Base-by-base conservation (phyloP, 78 protist species). In the Cavenderia fasciculata region DNA sequence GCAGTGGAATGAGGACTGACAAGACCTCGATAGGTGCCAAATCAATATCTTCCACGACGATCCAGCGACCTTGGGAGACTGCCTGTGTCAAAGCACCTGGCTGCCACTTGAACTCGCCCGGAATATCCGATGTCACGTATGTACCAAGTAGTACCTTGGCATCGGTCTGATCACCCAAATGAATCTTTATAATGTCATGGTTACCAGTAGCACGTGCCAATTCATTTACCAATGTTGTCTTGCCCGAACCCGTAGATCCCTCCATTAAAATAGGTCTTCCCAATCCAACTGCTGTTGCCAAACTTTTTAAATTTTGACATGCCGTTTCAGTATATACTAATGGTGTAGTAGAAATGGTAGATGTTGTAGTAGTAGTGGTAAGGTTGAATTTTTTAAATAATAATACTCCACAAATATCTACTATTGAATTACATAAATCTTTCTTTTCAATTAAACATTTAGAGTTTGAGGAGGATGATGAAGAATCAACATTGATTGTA, bases 101-200 rank as follows among this genome's bases (percentile, higher is more conserved):
- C 76, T 94, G 98, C 98, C 99, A 98, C 2, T 44, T 59, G 66
- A 99, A 99, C 76, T 97, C 98, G 18, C 99, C 99, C 0, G 99
- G 98, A 1, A 56, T 69, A 8, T 93, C 97, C 1, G 97, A 85
- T 49, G 97, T 94, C 8, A 97, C 72, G 59, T 97, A 98, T 0
- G 97, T 85, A 12, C 99, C 99, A 10, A 98, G 59, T 7, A 99
- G 93, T 14, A 86, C 94, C 78, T 97, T 96, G 29, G 93, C 29
- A 75, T 98, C 99, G 25, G 96, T 78, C 59, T 95, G 96, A 52
- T 96, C 98, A 65, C 97, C 99, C 25, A 98, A 74, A 65, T 96
- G 97, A 4, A 98, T 70, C 14, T n/a, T 66, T n/a, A 97, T 40
- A 25, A 96, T 70, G 29, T 23, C 33, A 0, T 10, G 21, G 61